Evolutionary conservation across 2,329 filamentous ascomycete species (phyloP), one percentile per base, ranked within the genome.

Genomic region (Aspergillus fischeri): DNA sequence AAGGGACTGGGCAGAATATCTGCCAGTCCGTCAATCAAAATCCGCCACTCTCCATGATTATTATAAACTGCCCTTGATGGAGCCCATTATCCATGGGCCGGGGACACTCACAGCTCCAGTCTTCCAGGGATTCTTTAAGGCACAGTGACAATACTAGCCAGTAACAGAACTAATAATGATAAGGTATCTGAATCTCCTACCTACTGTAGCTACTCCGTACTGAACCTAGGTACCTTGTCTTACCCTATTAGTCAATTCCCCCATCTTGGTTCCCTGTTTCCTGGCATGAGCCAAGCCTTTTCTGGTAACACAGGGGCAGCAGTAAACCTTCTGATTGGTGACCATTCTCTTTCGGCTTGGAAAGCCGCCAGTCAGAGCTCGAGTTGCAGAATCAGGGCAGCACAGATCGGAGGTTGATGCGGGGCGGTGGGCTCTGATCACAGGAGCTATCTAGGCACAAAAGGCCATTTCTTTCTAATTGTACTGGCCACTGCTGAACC

Each of bases 321-420:
- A 17, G 14, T 17, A 14, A 35, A 14, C 14, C 29, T 32, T 35
- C 32, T 35, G 32, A 35, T 17, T 35, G 11, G 32, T 3, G 11
- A 35, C 11, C 32, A 5, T 35, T 6, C 1, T 17, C 7, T 11
- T 17, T 9, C 48, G 47, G 53, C 11, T 2, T 55, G 35, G 4
- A 5, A 55, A 51, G 44, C 53, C 53, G 45, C 48, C 53, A 55
- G 47, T 55, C 44, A 55, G 38, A 28, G 27, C 25, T 27, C 32
- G 17, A 38, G 32, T 2, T 17, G 14, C 32, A 14, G 2, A 38
- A 17, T 17, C 32, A 38, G 32, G 14, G 32, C 5, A 35, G 29
- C 4, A 5, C 32, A 14, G 32, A 38, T 38, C 14, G 32, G 32
- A 35, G 11, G 14, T 38, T 38, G 32, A 7, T 38, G 32, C 14